A percentile compares a stretch with the other conserved stretches of the same genome.
Evolutionary conservation across 768 basidiomycete species (phyloP).

Genomic region (Suillus subluteus): DNA sequence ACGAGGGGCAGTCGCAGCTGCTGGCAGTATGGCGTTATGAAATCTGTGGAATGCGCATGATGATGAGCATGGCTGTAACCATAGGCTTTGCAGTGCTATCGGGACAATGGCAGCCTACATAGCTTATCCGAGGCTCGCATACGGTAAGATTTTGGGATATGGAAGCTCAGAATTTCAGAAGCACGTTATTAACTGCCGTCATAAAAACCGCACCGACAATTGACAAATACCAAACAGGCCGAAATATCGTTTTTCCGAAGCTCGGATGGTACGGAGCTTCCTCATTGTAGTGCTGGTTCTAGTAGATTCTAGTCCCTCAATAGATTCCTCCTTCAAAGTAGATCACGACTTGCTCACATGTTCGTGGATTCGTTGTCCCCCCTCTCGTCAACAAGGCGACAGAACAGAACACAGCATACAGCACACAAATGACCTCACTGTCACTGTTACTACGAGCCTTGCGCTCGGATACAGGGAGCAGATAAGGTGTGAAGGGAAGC

Average conservation of each 20-base stretch:
- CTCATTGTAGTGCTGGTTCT: no score
- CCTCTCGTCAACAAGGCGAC: not conserved
- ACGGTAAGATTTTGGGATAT: not conserved
- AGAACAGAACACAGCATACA: not conserved
- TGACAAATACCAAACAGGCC: not conserved
- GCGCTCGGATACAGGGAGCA: not conserved
- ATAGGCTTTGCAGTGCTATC: not conserved
- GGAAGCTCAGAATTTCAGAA: not conserved
- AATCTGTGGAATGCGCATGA: not conserved
- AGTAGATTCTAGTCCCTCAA: no score
- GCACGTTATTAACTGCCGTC: not conserved
- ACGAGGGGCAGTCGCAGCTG: not conserved
- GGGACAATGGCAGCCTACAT: not conserved
- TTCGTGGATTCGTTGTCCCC: not conserved
- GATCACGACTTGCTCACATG: not conserved
- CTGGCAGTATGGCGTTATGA: not conserved
- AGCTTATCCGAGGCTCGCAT: not conserved
- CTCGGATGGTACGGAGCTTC: not conserved
- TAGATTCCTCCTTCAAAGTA: not conserved
- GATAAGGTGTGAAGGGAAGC: slow-evolving; percentile 1
- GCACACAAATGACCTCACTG: not conserved
- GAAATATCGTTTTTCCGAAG: not conserved
- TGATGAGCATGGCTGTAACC: not conserved
- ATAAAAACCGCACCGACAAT: not conserved
- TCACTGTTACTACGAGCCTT: not conserved